Evolutionary conservation across 441 rosid species (phyloP).

Genomic region (Erysimum pusillum): DNA sequence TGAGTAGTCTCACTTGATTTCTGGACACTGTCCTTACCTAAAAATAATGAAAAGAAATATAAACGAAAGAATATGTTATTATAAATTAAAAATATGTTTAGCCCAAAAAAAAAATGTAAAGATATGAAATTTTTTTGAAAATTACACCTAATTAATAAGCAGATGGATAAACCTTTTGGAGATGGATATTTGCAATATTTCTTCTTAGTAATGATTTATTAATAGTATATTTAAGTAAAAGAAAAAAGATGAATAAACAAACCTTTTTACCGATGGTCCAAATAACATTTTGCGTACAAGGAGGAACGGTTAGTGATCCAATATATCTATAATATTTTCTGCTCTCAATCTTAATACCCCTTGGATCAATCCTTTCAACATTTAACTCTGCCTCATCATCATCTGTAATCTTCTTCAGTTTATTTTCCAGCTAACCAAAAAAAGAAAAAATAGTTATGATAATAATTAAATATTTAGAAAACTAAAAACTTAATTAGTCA

Average conservation of each 20-base stretch:
- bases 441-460: background rate
- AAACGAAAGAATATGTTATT: background rate
- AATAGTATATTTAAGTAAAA: background rate
- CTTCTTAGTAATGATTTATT: background rate
- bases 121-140: background rate
- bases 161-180: background rate
- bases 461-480: background rate
- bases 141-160: background rate
- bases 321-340: slow-evolving; percentile 73
- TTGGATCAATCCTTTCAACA: slow-evolving; percentile 64
- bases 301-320: slow-evolving; percentile 89
- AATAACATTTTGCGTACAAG: slow-evolving; percentile 78
- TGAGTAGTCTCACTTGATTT: slow-evolving; percentile 36
- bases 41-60: slow-evolving; percentile 3
- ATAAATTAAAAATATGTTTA: too few relatives aligned
- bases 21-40: slow-evolving; percentile 38
- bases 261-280: slow-evolving; percentile 82
- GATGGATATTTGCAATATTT: background rate
- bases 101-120: too few relatives aligned
- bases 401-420: slow-evolving; percentile 44
- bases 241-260: slow-evolving; percentile 38
- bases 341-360: slow-evolving; percentile 58
- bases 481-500: background rate
- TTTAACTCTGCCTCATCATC: slow-evolving; percentile 44
- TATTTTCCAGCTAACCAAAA: slow-evolving; percentile 54